Conservation (phyloP, 164 flowering plant species). For the Vitis rupestris region DNA sequence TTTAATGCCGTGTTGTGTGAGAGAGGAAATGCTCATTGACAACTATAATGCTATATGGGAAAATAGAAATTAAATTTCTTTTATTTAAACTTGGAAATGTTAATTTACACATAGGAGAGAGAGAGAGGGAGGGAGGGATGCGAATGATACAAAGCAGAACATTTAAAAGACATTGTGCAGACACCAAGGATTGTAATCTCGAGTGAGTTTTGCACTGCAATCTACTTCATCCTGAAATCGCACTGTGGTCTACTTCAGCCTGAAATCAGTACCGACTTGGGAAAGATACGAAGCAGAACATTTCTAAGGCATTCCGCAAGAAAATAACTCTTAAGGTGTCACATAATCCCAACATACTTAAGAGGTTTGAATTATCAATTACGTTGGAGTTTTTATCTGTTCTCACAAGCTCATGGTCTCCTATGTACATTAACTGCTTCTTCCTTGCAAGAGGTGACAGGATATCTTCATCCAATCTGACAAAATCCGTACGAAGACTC, state of each 20-base stretch:
- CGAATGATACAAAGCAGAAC: neutral
- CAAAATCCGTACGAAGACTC: constrained; percentile 77
- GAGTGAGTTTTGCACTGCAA: constrained; percentile 51
- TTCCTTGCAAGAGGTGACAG: constrained; percentile 97
- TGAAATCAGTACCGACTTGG: constrained; percentile 64
- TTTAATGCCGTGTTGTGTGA: too few species aligned
- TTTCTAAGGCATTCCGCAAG: constrained; percentile 84
- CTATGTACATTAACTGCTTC: constrained; percentile 77
- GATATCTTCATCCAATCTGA: constrained; percentile 95
- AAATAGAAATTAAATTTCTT: too few species aligned
- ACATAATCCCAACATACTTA: neutral
- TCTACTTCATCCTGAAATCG: constrained; percentile 21
- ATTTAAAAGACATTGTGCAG: too few species aligned
- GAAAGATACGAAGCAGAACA: constrained; percentile 85
- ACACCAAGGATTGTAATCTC: constrained; percentile 79
- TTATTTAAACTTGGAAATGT: neutral
- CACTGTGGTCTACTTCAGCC: constrained; percentile 32
- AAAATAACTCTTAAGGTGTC: neutral
- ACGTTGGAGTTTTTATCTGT: constrained; percentile 99
- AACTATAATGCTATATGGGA: too few species aligned
- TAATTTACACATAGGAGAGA: neutral
- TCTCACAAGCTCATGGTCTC: constrained; percentile 96
- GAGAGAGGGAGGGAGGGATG: neutral
- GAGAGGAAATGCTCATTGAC: too few species aligned
- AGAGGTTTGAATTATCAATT: constrained; percentile 5